Conservation (phyloP, 1,284 basidiomycete genomes). For the Peniophora sp. region DNA sequence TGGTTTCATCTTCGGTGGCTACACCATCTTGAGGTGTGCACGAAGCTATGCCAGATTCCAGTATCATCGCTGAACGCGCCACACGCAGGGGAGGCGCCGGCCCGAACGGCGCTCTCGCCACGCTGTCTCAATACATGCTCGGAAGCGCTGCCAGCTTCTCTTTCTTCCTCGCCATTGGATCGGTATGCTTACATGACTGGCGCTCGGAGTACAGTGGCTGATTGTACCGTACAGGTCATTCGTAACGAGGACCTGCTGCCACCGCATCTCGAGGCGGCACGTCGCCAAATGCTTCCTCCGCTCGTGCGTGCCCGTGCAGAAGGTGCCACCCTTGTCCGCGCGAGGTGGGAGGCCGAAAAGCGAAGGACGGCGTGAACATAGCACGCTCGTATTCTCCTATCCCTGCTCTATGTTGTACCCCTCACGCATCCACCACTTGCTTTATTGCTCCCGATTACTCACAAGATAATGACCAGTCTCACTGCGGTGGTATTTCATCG, state of each 20-base stretch:
- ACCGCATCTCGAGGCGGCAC: slow-evolving; percentile 53
- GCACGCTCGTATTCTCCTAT: too few species aligned
- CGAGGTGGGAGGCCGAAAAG: slow-evolving; percentile 64
- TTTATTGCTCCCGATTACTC: too few species aligned
- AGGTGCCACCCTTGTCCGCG: slow-evolving; percentile 58
- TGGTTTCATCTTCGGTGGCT: slow-evolving; percentile 92
- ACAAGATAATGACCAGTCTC: too few species aligned
- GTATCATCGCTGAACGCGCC: background rate
- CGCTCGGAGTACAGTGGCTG: background rate
- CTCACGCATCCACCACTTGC: too few species aligned
- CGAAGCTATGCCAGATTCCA: slow-evolving; percentile 1
- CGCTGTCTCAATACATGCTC: slow-evolving; percentile 92
- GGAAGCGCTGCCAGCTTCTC: slow-evolving; percentile 82
- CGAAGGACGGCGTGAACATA: too few species aligned
- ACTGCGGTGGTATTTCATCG: too few species aligned
- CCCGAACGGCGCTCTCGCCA: slow-evolving; percentile 78
- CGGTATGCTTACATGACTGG: slow-evolving; percentile 40
- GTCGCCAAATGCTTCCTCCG: slow-evolving; percentile 44
- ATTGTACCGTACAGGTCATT: slow-evolving; percentile 48
- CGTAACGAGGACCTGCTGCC: slow-evolving; percentile 57
- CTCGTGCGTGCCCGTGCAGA: slow-evolving; percentile 53
- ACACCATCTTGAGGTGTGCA: slow-evolving; percentile 77
- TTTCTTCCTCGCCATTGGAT: slow-evolving; percentile 81
- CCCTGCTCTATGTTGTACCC: too few species aligned
- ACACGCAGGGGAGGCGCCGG: slow-evolving; percentile 72